Evolutionary conservation across 2,329 filamentous ascomycete genomes (phyloP).

Genomic region (Sclerotinia trifoliorum): DNA sequence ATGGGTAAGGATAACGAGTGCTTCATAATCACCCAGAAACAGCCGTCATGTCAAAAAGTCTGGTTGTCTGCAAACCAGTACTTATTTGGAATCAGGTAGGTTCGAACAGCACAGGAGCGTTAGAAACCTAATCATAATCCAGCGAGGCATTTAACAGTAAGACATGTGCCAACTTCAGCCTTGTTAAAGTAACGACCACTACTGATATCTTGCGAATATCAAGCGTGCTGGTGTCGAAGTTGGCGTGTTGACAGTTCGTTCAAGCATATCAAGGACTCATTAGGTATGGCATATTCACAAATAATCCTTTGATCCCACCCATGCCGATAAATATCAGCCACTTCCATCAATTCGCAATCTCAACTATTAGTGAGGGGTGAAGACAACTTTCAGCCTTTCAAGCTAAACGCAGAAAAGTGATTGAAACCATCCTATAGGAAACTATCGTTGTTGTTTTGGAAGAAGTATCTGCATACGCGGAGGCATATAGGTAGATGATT

Average conservation of each 20-base stretch:
- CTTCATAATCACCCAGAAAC: slow-evolving; percentile 13
- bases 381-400: neutral
- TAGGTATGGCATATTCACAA: slow-evolving; percentile 24
- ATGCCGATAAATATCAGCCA: slow-evolving; percentile 14
- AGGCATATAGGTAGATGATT: slow-evolving; percentile 3
- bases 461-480: slow-evolving; percentile 4
- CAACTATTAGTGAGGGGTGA: slow-evolving; percentile 19
- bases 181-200: slow-evolving; percentile 11
- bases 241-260: slow-evolving; percentile 15
- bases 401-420: neutral
- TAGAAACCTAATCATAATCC: slow-evolving; percentile 15
- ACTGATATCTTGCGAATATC: slow-evolving; percentile 8
- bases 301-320: slow-evolving; percentile 14
- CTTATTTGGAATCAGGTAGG: slow-evolving; percentile 1
- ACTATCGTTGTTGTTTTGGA: slow-evolving; percentile 7
- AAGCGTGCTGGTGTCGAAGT: neutral
- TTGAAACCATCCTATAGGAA: slow-evolving; percentile 2
- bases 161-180: slow-evolving; percentile 17
- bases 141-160: slow-evolving; percentile 3
- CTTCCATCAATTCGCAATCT: slow-evolving; percentile 8
- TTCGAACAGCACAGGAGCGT: slow-evolving; percentile 3
- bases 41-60: neutral
- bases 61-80: neutral
- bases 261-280: slow-evolving; percentile 21
- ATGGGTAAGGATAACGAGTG: slow-evolving; percentile 14